Evolutionary conservation across 768 basidiomycete genomes (phyloP), one percentile per base, ranked within the genome.

Genomic region (Strobilomyces dryophilus): DNA sequence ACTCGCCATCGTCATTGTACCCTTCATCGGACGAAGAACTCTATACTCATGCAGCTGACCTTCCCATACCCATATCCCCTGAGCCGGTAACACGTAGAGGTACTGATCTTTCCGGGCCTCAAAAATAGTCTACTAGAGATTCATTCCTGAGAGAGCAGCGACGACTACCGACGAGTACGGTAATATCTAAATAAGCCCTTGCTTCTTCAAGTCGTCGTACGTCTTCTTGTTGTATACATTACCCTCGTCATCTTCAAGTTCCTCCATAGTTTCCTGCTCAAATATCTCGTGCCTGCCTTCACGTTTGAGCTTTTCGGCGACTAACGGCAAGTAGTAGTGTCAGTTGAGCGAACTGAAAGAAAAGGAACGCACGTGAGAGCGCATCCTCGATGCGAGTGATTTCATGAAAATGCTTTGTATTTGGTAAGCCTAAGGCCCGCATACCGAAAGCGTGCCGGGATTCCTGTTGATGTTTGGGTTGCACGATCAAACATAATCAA

Each of bases 351-450:
- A 44, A 29, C 34, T 12, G 26, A 27, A 27, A 24, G 40, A 39
- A 31, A 31, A 55, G 27, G 42, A 27, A 84, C 93, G 61, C 67
- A 98, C 95, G 76, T 31, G 93, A 83, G 51, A 99, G 82, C 0
- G 95, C 97, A 74, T 99, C 97, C 63, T 94, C 90, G 58, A 99
- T 99, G 47, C 87, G 83, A 24, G 94, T 98, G 55, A 99, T 98
- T 71, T 97, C 97, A 66, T 97, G 94, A 78, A 98, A 99, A 72
- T 99, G 97, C 71, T 95, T 98, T 2, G 95, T 98, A 60, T 98
- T 98, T 1, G 97, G 97, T 52, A 99, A 78, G 34, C 97, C 97
- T 27, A 99, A 79, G 11, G 95, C 94, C 45, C 93, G 87, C 93
- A 99, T 97, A 21, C 95, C 97, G 61, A 98, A 98, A 1, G 97